These are phyloP conservation scores for Diaporthe sp. DNA, from an alignment of 2,329 filamentous ascomycete genomes.

Conservation along the genomic window DNA sequence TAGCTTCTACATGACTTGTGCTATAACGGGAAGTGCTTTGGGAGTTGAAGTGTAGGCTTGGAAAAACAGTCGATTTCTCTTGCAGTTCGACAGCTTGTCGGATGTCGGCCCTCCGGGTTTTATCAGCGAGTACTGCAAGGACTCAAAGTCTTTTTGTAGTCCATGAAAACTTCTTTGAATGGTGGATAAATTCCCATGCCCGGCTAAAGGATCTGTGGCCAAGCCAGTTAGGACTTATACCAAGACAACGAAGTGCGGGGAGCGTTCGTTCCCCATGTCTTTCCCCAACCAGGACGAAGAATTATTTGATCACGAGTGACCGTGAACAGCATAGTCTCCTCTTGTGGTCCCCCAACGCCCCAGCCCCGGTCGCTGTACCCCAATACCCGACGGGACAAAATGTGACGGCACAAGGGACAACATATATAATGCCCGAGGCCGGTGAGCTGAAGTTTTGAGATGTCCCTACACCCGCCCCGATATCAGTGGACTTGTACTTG, in stretches of 20 bases:
- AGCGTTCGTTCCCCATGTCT: constrained; percentile 8
- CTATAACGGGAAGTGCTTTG: neutral
- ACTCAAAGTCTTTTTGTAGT: neutral
- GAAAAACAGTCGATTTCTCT: neutral
- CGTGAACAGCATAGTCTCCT: neutral
- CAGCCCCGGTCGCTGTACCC: neutral
- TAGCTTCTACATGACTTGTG: neutral
- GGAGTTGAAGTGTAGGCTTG: neutral
- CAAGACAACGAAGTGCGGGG: constrained; percentile 25
- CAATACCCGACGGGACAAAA: constrained; percentile 19
- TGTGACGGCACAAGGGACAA: neutral
- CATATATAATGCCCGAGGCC: neutral
- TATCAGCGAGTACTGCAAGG: neutral
- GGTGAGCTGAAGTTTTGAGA: neutral
- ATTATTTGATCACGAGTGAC: neutral
- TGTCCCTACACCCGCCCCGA: neutral
- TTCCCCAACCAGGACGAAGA: neutral
- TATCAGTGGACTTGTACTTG: neutral
- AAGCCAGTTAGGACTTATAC: constrained; percentile 7
- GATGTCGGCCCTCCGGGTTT: constrained; percentile 23
- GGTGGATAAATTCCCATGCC: constrained; percentile 15
- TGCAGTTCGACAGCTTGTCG: neutral
- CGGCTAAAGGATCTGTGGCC: neutral
- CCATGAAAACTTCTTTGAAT: neutral
- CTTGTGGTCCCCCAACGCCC: neutral